phyloP scores from a whole-genome alignment of 2,329 filamentous ascomycete genomes.

The Aspergillus transmontanensis region DNA sequence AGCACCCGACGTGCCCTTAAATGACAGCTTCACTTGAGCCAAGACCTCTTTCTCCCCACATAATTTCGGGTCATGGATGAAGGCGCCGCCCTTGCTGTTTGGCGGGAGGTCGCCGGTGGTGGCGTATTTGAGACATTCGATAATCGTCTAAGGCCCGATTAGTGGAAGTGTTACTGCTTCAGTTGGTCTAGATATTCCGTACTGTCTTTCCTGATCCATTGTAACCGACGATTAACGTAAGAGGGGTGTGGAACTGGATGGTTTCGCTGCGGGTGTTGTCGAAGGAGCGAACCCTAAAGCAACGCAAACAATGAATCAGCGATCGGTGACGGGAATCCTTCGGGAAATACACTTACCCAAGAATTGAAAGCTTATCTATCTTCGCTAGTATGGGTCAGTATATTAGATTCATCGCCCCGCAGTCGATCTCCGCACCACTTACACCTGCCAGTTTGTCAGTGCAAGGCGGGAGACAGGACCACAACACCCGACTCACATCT shows the following conservation, averaged over 20 bases:
- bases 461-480: neutral
- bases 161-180: constrained; percentile 4
- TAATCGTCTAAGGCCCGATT: constrained; percentile 68
- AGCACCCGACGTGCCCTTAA: constrained; percentile 74
- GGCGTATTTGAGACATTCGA: constrained; percentile 97
- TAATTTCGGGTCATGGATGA: constrained; percentile 96
- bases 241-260: constrained; percentile 84
- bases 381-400: constrained; percentile 57
- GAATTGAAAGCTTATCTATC: constrained; percentile 86
- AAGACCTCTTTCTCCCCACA: constrained; percentile 84
- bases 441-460: constrained; percentile 32
- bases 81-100: constrained; percentile 85
- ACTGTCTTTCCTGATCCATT: constrained; percentile 96
- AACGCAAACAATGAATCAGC: constrained; percentile 10
- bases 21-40: constrained; percentile 88
- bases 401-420: neutral
- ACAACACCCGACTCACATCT: constrained; percentile 13
- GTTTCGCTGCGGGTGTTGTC: constrained; percentile 72
- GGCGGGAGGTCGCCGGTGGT: constrained; percentile 92
- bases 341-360: constrained; percentile 56
- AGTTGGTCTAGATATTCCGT: constrained; percentile 17
- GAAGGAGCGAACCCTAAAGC: constrained; percentile 74
- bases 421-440: constrained; percentile 22
- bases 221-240: constrained; percentile 94
- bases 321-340: neutral